Evolutionary conservation across 1,284 basidiomycete genomes (phyloP).

Genomic region (Salmacisia buchloeana): DNA sequence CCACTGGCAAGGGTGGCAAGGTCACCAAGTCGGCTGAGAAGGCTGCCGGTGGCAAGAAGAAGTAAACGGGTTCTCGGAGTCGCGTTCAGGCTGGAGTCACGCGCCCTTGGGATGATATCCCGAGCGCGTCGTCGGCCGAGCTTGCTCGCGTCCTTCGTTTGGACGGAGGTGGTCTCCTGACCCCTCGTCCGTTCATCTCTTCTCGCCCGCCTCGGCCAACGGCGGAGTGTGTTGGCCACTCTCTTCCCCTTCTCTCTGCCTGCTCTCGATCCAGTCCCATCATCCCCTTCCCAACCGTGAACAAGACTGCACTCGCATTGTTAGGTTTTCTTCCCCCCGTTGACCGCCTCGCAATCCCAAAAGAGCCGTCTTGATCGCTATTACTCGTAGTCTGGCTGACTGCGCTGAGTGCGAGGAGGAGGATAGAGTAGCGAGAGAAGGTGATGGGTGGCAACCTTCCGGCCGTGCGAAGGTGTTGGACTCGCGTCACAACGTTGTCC

Average conservation of each 20-base stretch:
- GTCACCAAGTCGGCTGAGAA: constrained; percentile 92
- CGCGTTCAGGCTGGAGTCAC: neutral
- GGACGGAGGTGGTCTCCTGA: neutral
- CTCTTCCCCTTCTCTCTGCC: neutral
- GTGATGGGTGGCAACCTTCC: neutral
- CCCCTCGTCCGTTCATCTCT: neutral
- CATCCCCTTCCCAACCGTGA: neutral
- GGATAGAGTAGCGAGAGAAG: neutral
- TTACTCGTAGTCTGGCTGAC: neutral
- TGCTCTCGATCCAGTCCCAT: no score
- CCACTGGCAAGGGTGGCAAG: constrained; percentile 54
- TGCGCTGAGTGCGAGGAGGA: neutral
- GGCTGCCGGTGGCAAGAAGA: constrained; percentile 58
- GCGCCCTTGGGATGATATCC: no score
- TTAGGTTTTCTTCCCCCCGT: neutral
- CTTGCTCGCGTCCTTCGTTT: neutral
- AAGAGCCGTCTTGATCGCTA: neutral
- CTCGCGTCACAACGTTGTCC: neutral
- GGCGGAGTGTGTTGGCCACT: constrained; percentile 17
- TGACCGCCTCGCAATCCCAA: neutral
- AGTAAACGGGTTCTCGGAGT: constrained; percentile 27
- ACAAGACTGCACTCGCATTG: neutral
- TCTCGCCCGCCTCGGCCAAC: constrained; percentile 11
- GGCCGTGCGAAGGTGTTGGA: neutral
- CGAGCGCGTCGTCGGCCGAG: neutral